Evolutionary conservation across 441 rosid genomes (phyloP).

Genomic region (Geranium incanum): DNA sequence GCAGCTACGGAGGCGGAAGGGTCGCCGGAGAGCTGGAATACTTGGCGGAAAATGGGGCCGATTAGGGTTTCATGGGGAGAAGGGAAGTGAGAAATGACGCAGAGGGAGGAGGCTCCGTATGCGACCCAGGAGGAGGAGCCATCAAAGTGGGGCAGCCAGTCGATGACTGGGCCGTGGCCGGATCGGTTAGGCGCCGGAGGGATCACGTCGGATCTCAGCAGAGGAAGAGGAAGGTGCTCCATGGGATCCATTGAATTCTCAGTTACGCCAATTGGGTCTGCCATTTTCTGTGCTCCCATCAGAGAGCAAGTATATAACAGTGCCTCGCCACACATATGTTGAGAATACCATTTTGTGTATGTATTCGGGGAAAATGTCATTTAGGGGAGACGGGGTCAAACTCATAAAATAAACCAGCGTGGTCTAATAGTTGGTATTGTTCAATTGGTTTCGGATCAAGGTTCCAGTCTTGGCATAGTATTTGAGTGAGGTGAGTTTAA

Average conservation of each 20-base stretch:
- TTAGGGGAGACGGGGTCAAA: no score
- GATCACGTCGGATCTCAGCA: conserved; percentile 52
- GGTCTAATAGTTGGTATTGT: no score
- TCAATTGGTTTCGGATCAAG: no score
- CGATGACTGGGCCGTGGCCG: conserved; percentile 54
- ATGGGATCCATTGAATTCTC: conserved; percentile 31
- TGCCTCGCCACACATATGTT: no score
- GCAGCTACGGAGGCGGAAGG: conserved; percentile 42
- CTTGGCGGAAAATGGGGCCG: conserved; percentile 74
- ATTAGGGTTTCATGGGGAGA: conserved; percentile 45
- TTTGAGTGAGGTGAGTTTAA: no score
- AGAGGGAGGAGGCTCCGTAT: conserved; percentile 83
- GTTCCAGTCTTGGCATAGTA: no score
- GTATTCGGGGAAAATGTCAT: no score
- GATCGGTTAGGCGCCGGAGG: conserved; percentile 60
- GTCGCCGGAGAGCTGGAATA: conserved; percentile 52
- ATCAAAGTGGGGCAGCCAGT: conserved; percentile 78
- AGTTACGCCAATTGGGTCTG: not conserved
- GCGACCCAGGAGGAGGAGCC: conserved; percentile 87
- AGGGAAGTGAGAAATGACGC: conserved; percentile 83
- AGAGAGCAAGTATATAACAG: not conserved
- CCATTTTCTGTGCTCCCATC: conserved; percentile 4
- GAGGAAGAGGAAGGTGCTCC: conserved; percentile 51
- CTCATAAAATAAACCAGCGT: no score
- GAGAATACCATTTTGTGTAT: no score